These are phyloP conservation scores for Xylariaceae sp. DNA, from an alignment of 2,329 filamentous ascomycete genomes.

Conservation along the genomic window DNA sequence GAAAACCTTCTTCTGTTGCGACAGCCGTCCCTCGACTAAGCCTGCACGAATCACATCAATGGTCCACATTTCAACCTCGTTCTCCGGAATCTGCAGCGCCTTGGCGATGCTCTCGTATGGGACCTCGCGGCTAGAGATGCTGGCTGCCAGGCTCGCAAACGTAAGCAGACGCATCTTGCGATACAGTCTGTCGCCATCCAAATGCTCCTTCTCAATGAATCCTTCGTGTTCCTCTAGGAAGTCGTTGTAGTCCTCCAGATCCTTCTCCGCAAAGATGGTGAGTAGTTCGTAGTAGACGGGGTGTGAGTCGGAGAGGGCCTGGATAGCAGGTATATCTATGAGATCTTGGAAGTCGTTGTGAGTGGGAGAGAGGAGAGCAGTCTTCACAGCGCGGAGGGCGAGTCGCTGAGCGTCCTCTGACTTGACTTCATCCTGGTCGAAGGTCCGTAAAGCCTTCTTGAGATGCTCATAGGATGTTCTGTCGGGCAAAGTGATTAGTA, in stretches of 20 bases:
- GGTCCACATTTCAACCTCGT: slow-evolving; percentile 96
- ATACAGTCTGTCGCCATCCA: slow-evolving; percentile 74
- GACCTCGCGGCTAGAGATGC: slow-evolving; percentile 81
- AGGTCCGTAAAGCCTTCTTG: slow-evolving; percentile 63
- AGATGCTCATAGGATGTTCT: slow-evolving; percentile 69
- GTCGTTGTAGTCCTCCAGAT: slow-evolving; percentile 92
- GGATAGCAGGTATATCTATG: slow-evolving; percentile 78
- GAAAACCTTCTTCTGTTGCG: slow-evolving; percentile 90
- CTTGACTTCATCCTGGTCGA: slow-evolving; percentile 59
- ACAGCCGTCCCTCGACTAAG: slow-evolving; percentile 94
- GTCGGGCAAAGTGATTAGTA: slow-evolving; percentile 9
- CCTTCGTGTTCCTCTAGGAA: slow-evolving; percentile 90
- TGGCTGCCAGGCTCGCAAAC: slow-evolving; percentile 84
- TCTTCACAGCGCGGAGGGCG: slow-evolving; percentile 59
- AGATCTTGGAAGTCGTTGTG: slow-evolving; percentile 79
- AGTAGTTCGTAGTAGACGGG: slow-evolving; percentile 87
- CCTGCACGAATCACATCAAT: slow-evolving; percentile 97
- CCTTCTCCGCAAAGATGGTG: slow-evolving; percentile 92
- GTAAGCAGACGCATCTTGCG: slow-evolving; percentile 97
- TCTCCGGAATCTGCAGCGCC: slow-evolving; percentile 77
- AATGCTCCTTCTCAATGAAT: slow-evolving; percentile 76
- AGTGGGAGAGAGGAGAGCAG: slow-evolving; percentile 54
- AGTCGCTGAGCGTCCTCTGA: slow-evolving; percentile 64
- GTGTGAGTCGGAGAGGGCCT: slow-evolving; percentile 84
- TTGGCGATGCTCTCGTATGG: slow-evolving; percentile 84